Conservation (phyloP, 2,329 filamentous ascomycete species). For the Basipetospora chlamydospora region DNA sequence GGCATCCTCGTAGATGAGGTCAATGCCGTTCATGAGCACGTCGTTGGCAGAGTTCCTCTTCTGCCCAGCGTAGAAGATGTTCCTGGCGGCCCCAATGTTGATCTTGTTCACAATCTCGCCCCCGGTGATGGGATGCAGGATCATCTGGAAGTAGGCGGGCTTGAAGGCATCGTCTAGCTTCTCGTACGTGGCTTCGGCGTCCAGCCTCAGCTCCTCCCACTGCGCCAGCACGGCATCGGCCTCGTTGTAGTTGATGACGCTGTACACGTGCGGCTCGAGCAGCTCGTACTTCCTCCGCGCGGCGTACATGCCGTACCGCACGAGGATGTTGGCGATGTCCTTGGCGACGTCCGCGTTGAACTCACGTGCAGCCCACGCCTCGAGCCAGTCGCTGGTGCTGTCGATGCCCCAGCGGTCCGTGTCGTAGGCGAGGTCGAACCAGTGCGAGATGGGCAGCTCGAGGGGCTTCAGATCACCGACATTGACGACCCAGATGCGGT, state of each 20-base stretch:
- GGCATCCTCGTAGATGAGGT: conserved; percentile 41
- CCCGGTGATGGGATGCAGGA: conserved; percentile 42
- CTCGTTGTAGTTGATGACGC: conserved; percentile 46
- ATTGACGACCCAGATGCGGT: conserved; percentile 52
- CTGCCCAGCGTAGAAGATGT: conserved; percentile 37
- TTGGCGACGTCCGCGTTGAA: conserved; percentile 34
- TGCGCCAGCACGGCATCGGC: conserved; percentile 35
- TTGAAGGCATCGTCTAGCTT: conserved; percentile 23
- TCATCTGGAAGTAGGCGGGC: conserved; percentile 39
- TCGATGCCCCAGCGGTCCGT: conserved; percentile 39
- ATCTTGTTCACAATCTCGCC: conserved; percentile 41
- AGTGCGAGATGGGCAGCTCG: conserved; percentile 51
- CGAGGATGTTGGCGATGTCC: conserved; percentile 38
- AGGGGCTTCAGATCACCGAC: conserved; percentile 52
- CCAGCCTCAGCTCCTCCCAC: conserved; percentile 30
- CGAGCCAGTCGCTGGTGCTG: conserved; percentile 40
- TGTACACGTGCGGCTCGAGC: conserved; percentile 42
- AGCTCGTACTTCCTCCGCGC: conserved; percentile 32
- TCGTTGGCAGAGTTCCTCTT: conserved; percentile 40
- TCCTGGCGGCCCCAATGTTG: conserved; percentile 32
- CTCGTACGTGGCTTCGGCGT: conserved; percentile 29
- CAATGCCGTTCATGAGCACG: conserved; percentile 34
- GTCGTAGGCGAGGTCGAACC: conserved; percentile 54
- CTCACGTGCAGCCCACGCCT: conserved; percentile 40
- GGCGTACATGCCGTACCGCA: conserved; percentile 24